A percentile compares a stretch with the other conserved stretches of the same genome.
These are phyloP conservation scores for Apiospora aurea DNA, from an alignment of 2,329 filamentous ascomycete genomes.

Conservation along the genomic window DNA sequence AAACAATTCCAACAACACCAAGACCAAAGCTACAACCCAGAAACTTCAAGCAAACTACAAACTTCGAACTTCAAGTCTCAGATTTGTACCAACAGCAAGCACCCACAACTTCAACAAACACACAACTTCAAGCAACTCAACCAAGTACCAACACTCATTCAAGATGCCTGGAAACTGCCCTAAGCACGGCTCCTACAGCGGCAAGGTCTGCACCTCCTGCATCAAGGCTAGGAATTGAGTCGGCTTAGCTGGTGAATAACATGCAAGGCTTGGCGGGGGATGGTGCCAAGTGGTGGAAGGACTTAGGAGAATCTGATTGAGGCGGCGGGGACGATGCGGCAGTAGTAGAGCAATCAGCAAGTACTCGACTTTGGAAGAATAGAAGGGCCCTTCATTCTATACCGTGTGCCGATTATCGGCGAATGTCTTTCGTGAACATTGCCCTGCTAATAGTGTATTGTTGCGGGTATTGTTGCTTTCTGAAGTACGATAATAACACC, in stretches of 20 bases:
- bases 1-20: not conserved
- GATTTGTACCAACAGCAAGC: not conserved
- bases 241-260: not conserved
- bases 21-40: not conserved
- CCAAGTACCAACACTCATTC: not conserved
- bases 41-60: not conserved
- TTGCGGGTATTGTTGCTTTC: not conserved
- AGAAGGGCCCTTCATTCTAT: not conserved
- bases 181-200: not conserved
- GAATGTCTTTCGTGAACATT: no score
- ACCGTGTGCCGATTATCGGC: no score
- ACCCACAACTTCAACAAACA: not conserved
- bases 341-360: not conserved
- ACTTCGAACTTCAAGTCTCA: not conserved
- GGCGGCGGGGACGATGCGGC: not conserved
- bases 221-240: not conserved
- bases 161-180: not conserved
- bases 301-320: not conserved
- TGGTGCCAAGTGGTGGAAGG: not conserved
- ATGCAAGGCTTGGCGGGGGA: not conserved
- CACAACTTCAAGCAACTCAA: not conserved
- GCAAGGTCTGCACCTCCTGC: not conserved
- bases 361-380: not conserved
- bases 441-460: no score
- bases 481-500: not conserved